These are phyloP conservation scores for Colletotrichum zoysiae DNA, from an alignment of 2,329 filamentous ascomycete genomes.

Conservation along the genomic window DNA sequence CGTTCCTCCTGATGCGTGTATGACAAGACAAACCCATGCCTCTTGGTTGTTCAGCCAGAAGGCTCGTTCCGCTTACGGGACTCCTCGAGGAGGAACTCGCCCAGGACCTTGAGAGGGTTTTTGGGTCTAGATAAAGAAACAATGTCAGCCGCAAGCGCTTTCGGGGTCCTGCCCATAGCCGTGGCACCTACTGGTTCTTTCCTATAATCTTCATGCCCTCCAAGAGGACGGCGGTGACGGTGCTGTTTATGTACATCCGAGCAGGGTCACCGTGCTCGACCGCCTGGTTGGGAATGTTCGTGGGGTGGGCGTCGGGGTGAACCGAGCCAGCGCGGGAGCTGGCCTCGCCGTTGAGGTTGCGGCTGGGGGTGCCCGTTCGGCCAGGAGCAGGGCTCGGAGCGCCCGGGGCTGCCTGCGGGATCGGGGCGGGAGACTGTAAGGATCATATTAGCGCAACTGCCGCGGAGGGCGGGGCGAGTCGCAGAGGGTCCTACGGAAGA, in stretches of 20 bases:
- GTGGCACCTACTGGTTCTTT: conserved; percentile 72
- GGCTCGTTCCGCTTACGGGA: conserved; percentile 53
- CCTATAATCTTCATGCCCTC: conserved; percentile 82
- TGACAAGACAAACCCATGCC: not conserved
- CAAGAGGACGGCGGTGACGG: conserved; percentile 75
- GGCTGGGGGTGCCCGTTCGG: conserved; percentile 63
- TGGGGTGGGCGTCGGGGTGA: conserved; percentile 65
- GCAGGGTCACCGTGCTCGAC: conserved; percentile 76
- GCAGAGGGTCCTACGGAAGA: conserved; percentile 52
- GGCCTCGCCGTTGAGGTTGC: conserved; percentile 51
- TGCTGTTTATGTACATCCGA: conserved; percentile 78
- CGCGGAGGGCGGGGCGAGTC: no score
- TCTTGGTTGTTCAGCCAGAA: not conserved
- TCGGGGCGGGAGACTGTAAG: conserved; percentile 55
- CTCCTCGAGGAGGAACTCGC: conserved; percentile 77
- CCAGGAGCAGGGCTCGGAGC: conserved; percentile 58
- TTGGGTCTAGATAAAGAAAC: conserved; percentile 63
- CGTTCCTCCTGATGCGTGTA: not conserved
- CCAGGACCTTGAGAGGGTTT: conserved; percentile 76
- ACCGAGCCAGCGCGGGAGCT: conserved; percentile 68
- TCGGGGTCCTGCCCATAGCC: conserved; percentile 10
- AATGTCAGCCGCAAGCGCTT: conserved; percentile 9
- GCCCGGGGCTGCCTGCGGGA: conserved; percentile 47
- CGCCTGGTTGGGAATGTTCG: conserved; percentile 69
- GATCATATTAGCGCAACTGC: conserved; percentile 19